Base-by-base conservation (phyloP, 345 rosid species). In the Syzygium jambos region DNA sequence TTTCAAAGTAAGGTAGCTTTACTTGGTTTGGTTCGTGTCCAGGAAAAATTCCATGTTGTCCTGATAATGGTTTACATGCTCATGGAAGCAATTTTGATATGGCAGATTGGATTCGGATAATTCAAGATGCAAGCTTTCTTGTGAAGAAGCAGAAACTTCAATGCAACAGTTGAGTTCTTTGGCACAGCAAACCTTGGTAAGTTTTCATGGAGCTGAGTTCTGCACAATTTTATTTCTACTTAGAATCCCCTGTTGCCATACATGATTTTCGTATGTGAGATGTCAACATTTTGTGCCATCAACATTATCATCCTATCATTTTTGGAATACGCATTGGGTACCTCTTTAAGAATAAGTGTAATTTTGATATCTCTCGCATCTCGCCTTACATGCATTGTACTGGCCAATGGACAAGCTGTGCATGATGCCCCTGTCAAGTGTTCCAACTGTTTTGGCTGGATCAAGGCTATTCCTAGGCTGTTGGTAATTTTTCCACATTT, bases 1-100 rank as follows among this genome's bases (percentile, higher is more conserved):
- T 98, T 91, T 88, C 93, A 53, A 95, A 91, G 99, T 96, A 94
- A 92, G 95, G 86, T 80, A 82, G 55, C 83, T 38, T 65, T 87
- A 51, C 30, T 61, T 85, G 30, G 61, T 87, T 85, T 51, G 54
- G 61, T 19, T 21, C 27, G 43, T 84, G 59, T 29, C 15, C 61
- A 51, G 49, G 86, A 84, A 84, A 84, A 46, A 84, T 29, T 84
- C 46, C 59, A 22, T 29, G 17, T 23, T 84, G 21, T 51, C 63
- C 86, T 53, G 23, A 52, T 59, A 10, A 84, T 43, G 77, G 22
- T 77, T 52, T 52, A n/a, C 43, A 25, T 55, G 14, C 52, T 51
- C 30, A 61, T 25, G 23, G 21, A 88, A 55, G n/a, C 30, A 41
- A 34, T 88, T 51, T 27, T 29, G 78, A 52, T 49, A 78, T 78